These are phyloP conservation scores for Pestalotiopsis sp. DNA, from an alignment of 2,329 filamentous ascomycete species.

Conservation along the genomic window DNA sequence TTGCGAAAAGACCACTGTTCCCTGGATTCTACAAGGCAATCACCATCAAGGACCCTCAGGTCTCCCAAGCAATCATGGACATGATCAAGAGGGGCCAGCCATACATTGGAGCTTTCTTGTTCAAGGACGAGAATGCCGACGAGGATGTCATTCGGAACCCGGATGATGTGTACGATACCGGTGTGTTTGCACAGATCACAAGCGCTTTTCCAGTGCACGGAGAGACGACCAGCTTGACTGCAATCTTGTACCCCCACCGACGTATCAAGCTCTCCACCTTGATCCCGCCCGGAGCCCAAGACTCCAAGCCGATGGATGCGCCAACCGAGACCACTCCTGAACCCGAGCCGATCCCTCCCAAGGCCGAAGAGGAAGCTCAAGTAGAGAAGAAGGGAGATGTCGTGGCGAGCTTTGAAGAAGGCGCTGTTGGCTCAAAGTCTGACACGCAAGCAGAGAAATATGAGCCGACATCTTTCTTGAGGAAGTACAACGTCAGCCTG, in stretches of 20 bases:
- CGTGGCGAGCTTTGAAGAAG: constrained; percentile 95
- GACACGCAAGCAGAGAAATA: constrained; percentile 61
- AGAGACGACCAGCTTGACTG: constrained; percentile 83
- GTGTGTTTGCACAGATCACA: constrained; percentile 97
- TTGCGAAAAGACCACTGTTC: constrained; percentile 90
- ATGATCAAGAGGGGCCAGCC: constrained; percentile 97
- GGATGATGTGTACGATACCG: constrained; percentile 92
- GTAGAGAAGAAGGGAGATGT: constrained; percentile 86
- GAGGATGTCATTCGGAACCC: constrained; percentile 89
- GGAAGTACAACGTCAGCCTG: constrained; percentile 88
- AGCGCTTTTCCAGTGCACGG: constrained; percentile 91
- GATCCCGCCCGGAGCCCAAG: constrained; percentile 66
- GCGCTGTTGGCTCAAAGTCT: constrained; percentile 62
- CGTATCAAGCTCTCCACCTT: constrained; percentile 88
- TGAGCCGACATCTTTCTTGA: constrained; percentile 88
- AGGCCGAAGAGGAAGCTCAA: constrained; percentile 55
- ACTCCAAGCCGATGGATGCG: constrained; percentile 54
- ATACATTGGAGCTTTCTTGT: constrained; percentile 94
- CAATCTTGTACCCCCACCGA: constrained; percentile 93
- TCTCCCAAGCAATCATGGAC: constrained; percentile 89
- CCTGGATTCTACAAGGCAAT: constrained; percentile 99
- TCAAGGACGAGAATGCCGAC: constrained; percentile 94
- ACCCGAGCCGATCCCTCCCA: constrained; percentile 63
- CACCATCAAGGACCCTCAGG: constrained; percentile 90
- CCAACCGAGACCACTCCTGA: constrained; percentile 57